These are phyloP conservation scores for Adansonia rubrostipa DNA, from an alignment of 441 rosid species.

Conservation along the genomic window DNA sequence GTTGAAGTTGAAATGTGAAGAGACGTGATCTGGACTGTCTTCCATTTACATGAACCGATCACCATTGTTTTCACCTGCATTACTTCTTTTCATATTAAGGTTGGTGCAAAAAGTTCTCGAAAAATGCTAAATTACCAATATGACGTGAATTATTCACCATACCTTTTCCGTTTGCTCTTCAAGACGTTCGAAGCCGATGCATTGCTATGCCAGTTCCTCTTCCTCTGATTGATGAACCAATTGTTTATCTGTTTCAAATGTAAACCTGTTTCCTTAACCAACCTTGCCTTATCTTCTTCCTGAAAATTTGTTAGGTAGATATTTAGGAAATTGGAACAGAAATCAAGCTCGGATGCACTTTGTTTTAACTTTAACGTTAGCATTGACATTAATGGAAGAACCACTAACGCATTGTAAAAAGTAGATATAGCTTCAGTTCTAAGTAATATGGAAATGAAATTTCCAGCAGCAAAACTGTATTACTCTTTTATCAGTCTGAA, in stretches of 20 bases:
- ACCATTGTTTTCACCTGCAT: slow-evolving; percentile 9
- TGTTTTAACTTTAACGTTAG: not conserved
- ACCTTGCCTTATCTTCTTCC: slow-evolving; percentile 96
- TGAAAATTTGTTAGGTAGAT: slow-evolving; percentile 33
- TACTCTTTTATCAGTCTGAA: too few relatives aligned
- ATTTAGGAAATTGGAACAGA: not conserved
- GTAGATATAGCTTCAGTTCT: too few relatives aligned
- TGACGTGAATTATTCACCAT: slow-evolving; percentile 27
- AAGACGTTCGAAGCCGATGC: slow-evolving; percentile 82
- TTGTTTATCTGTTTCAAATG: slow-evolving; percentile 96
- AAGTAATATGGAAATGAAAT: too few relatives aligned
- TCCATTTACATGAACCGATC: slow-evolving; percentile 49
- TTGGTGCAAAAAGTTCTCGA: slow-evolving; percentile 15
- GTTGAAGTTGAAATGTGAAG: slow-evolving; percentile 11
- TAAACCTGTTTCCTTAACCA: slow-evolving; percentile 96
- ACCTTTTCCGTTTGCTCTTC: slow-evolving; percentile 95
- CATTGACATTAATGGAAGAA: not conserved
- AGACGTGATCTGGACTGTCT: not conserved
- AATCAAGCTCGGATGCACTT: not conserved
- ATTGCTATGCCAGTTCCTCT: slow-evolving; percentile 96
- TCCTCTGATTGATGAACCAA: slow-evolving; percentile 97
- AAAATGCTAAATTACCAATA: not conserved
- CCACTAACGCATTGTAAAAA: not conserved
- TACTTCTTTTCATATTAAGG: not conserved
- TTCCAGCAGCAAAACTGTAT: too few relatives aligned